Base-by-base conservation (phyloP, 2,329 filamentous ascomycete species). In the Rasamsonia emersonii region DNA sequence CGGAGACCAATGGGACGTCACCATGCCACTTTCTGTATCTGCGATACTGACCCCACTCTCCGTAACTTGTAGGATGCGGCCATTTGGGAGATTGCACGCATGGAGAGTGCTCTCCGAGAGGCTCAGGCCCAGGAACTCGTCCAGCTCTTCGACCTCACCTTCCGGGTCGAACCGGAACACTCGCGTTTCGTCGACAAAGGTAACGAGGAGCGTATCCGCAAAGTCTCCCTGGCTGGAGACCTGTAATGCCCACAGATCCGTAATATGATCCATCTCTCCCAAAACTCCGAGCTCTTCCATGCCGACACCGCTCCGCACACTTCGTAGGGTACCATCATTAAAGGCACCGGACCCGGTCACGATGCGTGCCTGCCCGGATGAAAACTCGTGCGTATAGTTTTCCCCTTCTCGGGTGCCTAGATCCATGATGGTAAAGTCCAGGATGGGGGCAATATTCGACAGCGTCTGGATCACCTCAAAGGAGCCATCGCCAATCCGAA, bases 361-460 rank as follows among this genome's bases (percentile, higher is more conserved):
- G 39, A 98, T 83, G 23, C 88, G 76, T 27, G 91, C 88, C 59
- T 98, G 89, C 0, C 91, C 91, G 1, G 89, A 94, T 0, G 88
- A 93, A 50, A 94, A 98, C 40, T 91, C 84, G 48, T 91, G 93
- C 3, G 80, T 82, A 11, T 85, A 79, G 6, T 71, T 76, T 41
- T 91, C 82, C 14, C 80, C 80, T 38, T 84, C 79, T 35, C 85
- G 72, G 45, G 86, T 88, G 1, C 88, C 89, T 70, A 96, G 82
- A 50, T 96, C 91, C 86, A 96, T 94, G 10, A 98, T 77, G 1
- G 83, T 80, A 46, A 98, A 95, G 53, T 98, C 91, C 23, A 96
- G 63, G 24, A 98, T 83, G 0, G 91, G 91, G 0, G 83, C 86
- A 46, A 96, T 85, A 50, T 94, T 98, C 3, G 75, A 65, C 35